These are phyloP conservation scores for Talaromyces borbonicus DNA, from an alignment of 495 filamentous ascomycete genomes.

Conservation along the genomic window DNA sequence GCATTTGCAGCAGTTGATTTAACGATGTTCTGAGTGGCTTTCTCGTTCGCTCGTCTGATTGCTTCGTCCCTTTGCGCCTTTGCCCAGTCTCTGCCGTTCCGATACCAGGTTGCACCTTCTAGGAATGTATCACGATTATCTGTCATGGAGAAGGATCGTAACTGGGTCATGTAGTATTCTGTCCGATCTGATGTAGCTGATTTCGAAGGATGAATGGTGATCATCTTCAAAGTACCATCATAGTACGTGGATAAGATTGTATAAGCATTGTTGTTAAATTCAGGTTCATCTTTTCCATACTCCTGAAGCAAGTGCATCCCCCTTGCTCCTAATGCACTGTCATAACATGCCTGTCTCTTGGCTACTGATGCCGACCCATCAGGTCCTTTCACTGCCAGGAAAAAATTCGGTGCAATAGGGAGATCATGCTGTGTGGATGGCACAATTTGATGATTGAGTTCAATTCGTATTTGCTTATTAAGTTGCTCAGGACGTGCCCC, in stretches of 20 bases:
- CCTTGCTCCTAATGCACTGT: conserved; percentile 12
- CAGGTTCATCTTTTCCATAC: conserved; percentile 1
- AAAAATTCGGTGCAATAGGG: conserved; percentile 25
- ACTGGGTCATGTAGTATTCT: conserved; percentile 2
- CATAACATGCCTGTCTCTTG: conserved; percentile 10
- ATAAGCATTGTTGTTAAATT: conserved; percentile 11
- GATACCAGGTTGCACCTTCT: conserved; percentile 6
- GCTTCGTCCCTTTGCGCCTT: conserved; percentile 14
- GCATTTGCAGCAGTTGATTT: background rate
- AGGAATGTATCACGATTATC: background rate
- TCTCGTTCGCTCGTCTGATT: conserved; percentile 13
- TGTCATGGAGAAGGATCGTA: background rate
- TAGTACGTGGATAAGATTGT: conserved; percentile 10
- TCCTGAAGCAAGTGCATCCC: conserved; percentile 9
- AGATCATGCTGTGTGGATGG: conserved; percentile 15
- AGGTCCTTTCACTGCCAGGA: conserved; percentile 9
- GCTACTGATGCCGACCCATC: conserved; percentile 11
- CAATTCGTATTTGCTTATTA: conserved; percentile 11
- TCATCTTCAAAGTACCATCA: background rate
- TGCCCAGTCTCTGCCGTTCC: conserved; percentile 13
- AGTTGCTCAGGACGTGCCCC: conserved; percentile 13
- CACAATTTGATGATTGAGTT: conserved; percentile 11
- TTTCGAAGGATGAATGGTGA: background rate
- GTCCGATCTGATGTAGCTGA: background rate
- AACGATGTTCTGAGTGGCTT: background rate